Base-by-base conservation (phyloP, 2,329 filamentous ascomycete species). In the Colletotrichum gigasporum region DNA sequence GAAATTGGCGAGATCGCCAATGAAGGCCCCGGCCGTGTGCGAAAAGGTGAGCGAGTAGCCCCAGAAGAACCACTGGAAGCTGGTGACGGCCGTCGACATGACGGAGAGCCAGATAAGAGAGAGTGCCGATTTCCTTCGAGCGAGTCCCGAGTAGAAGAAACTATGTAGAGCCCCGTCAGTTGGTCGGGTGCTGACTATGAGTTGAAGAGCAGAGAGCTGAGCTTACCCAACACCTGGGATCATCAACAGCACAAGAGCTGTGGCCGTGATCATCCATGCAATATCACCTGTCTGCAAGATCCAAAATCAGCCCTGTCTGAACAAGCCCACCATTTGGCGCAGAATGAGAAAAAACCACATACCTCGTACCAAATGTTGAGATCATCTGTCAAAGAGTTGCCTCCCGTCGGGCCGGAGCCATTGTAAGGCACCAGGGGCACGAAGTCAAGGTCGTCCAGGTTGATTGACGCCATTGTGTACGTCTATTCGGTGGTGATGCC, bases 11-110 rank as follows among this genome's bases (percentile, higher is more conserved):
- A 97, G 82, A 71, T 94, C 85, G 63, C 93, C 93, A 67, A 97
- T 92, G 76, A 88, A 97, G 41, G 82, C 86, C 47, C 90, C 89
- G 24, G 91, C 91, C 2, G 85, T 84, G 78, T 95, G 92, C 14
- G 92, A 96, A 75, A 94, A 96, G 48, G 91, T 88, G 10, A 96
- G 80, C 4, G 91, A 94, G 76, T 93, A 96, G 39, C 92, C 92
- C 92, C 92, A 96, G 83, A 96, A 93, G 82, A 97, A 97, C 94
- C 94, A 97, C 77, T 97, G 93, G 78, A 97, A 96, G 24, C 89
- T 91, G 34, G 93, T 90, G 52, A 97, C 90, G 11, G 90, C 93
- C 1, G 90, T 88, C 18, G 93, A 87, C 91, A 97, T 96, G 74
- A 96, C 84, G 4, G 92, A 95, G 22, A 97, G 88, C 93, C 93